Conservation (phyloP, 768 basidiomycete genomes). For the Podaxis sp. region DNA sequence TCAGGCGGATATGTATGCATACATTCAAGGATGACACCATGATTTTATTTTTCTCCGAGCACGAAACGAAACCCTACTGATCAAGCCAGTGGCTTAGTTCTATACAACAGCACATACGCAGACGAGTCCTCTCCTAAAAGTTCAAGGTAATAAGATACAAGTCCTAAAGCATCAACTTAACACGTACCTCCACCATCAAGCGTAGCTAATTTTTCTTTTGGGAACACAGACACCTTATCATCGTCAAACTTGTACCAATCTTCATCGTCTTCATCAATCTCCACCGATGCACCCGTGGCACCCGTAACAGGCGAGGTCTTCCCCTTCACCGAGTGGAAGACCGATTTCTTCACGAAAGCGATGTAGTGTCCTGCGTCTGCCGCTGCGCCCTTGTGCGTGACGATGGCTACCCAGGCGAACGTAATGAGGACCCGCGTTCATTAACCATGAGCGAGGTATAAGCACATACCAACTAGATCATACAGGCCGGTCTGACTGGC, state of each 20-base stretch:
- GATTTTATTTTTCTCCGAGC: background rate
- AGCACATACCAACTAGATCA: slow-evolving; percentile 79
- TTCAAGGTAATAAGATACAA: slow-evolving; percentile 68
- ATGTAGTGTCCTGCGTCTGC: slow-evolving; percentile 98
- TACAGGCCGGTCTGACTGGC: slow-evolving; percentile 81
- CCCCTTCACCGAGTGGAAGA: slow-evolving; percentile 49
- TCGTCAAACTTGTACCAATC: slow-evolving; percentile 98
- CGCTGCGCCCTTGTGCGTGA: slow-evolving; percentile 95
- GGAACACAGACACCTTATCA: slow-evolving; percentile 88
- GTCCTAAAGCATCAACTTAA: slow-evolving; percentile 77
- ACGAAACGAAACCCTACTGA: too few species aligned
- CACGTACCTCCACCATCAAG: slow-evolving; percentile 77
- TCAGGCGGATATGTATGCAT: background rate
- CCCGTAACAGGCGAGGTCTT: slow-evolving; percentile 19
- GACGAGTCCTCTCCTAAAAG: slow-evolving; percentile 53
- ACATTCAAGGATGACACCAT: background rate
- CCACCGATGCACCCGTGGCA: slow-evolving; percentile 25
- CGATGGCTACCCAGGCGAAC: slow-evolving; percentile 59
- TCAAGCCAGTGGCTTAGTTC: slow-evolving; percentile 13
- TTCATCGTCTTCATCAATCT: slow-evolving; percentile 64
- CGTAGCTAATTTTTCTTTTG: slow-evolving; percentile 76
- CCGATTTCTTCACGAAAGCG: slow-evolving; percentile 81
- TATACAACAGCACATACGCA: slow-evolving; percentile 21
- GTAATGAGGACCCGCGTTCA: background rate
- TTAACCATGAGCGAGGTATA: background rate